Base-by-base conservation (phyloP, 2,329 filamentous ascomycete genomes). In the Diaporthe citrichinensis region DNA sequence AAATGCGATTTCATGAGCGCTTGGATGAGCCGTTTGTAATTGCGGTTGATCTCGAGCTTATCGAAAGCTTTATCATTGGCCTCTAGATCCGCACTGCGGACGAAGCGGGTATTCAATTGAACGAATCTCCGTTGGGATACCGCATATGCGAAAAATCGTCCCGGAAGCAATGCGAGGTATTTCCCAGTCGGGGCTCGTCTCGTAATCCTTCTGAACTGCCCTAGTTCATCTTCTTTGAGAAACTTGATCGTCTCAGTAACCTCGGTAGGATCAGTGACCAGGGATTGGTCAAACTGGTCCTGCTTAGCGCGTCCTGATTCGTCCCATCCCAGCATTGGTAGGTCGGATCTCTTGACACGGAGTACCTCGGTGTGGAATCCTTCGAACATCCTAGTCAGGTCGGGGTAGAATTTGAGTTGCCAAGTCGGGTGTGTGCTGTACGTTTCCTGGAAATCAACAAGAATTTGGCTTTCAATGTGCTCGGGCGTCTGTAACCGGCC, bases 1-100 rank as follows among this genome's bases (percentile, higher is more conserved):
- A 73, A 73, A 6, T 73, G 71, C 3, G 71, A 73, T 9, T 67
- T 67, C 1, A 73, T 59, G 4, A 73, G 49, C 3, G 71, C 20
- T 0, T 57, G 31, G 17, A 73, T 73, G 4, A 73, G 71, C 17
- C 17, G 53, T 17, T 73, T 73, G 41, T 73, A 44, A 0, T 31
- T 25, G 1, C 1, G 4, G 10, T 34, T 14, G 20, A 73, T 67
- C 17, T 57, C 58, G 3, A 73, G 71, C 2, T n/a, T 46, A 2
- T 65, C 59, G 23, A 73, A 73, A 2, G 71, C 59, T 36, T 57
- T 67, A 15, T 67, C 59, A 2, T 23, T n/a, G 2, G 23, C n/a
- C 7, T 53, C 34, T 1, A 31, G 3, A 8, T 57, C 46, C 0
- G 36, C 9, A 7, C 1, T 46, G 5, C n/a, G 46, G 9, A 67